These are phyloP conservation scores for Populus davidiana DNA, from an alignment of 345 rosid species.

Conservation along the genomic window DNA sequence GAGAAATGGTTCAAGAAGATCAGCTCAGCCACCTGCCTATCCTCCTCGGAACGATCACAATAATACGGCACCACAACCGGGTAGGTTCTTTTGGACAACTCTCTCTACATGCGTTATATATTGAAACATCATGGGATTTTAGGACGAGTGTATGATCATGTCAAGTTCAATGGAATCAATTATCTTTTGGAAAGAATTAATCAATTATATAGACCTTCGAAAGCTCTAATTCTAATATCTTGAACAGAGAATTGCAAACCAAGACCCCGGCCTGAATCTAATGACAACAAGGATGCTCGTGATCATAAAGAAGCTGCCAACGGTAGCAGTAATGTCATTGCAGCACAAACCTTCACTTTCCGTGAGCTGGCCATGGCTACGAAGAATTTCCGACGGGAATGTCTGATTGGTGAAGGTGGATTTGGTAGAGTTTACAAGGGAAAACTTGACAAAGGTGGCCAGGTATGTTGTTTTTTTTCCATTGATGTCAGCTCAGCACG, in stretches of 20 bases:
- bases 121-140: no score
- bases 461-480: constrained; percentile 32
- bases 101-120: no score
- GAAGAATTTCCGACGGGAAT: constrained; percentile 80
- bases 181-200: no score
- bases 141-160: no score
- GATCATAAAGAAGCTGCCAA: constrained; percentile 24
- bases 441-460: constrained; percentile 54
- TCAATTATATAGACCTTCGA: not conserved
- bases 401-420: constrained; percentile 91
- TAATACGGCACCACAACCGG: not conserved
- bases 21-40: not conserved
- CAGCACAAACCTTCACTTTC: constrained; percentile 76
- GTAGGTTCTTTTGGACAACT: no score
- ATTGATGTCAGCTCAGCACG: not conserved
- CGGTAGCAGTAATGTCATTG: constrained; percentile 38
- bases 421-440: constrained; percentile 94
- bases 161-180: no score
- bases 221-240: not conserved
- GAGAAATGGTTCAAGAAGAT: constrained; percentile 24
- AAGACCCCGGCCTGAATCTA: constrained; percentile 9
- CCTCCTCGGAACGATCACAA: constrained; percentile 1
- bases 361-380: constrained; percentile 84
- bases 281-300: not conserved
- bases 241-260: constrained; percentile 29